These are phyloP conservation scores for Fonsecaea erecta DNA, from an alignment of 2,329 filamentous ascomycete genomes.

Conservation along the genomic window DNA sequence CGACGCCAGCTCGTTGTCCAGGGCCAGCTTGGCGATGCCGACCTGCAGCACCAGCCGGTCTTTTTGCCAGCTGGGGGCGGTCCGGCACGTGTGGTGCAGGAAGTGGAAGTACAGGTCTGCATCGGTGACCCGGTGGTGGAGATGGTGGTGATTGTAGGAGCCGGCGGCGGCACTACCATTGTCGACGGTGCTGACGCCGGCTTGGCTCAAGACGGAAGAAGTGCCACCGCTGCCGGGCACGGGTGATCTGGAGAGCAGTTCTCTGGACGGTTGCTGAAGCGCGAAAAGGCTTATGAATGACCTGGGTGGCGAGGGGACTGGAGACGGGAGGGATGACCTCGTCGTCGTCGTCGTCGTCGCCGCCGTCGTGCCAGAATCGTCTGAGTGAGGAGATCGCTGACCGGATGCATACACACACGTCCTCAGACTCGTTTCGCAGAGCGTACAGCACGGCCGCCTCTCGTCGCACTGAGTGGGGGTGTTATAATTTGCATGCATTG, in stretches of 20 bases:
- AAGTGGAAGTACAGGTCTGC: not conserved
- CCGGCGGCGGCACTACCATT: too few relatives aligned
- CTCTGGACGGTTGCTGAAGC: not conserved
- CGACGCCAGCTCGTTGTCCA: not conserved
- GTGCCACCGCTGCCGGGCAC: not conserved
- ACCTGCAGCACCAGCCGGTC: not conserved
- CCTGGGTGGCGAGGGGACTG: not conserved
- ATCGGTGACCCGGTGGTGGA: too few relatives aligned
- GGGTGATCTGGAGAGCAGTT: not conserved
- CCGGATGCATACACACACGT: not conserved
- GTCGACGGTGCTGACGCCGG: not conserved
- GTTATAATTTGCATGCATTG: not conserved
- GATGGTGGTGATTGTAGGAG: not conserved
- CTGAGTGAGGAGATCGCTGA: not conserved
- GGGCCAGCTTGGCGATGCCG: not conserved
- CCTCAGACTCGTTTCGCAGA: not conserved
- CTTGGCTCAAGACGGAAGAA: not conserved
- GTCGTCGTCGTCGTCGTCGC: not conserved
- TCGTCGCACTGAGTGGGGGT: not conserved
- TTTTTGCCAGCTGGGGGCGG: not conserved
- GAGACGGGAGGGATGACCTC: not conserved
- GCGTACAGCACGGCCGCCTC: not conserved
- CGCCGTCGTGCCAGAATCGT: not conserved
- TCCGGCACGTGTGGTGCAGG: not conserved
- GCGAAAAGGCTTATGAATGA: not conserved